Percentiles rank a stretch among this genome's conserved stretches.
Evolutionary conservation across 1,284 basidiomycete species (phyloP).

Genomic region (Ustilago cynodontis): DNA sequence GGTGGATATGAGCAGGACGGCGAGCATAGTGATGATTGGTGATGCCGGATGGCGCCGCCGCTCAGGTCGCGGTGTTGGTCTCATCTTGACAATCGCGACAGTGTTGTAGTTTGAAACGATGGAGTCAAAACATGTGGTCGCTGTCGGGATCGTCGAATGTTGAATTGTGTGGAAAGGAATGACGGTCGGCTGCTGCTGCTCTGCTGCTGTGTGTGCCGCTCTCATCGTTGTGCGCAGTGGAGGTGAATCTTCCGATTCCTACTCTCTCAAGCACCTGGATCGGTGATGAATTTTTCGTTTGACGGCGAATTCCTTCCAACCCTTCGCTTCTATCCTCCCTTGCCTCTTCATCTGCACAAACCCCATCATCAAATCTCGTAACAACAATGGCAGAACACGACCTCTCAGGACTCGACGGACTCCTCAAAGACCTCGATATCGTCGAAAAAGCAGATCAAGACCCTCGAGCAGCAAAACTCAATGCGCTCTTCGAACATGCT

Average conservation of each 20-base stretch:
- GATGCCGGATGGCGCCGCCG: neutral
- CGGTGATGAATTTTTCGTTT: constrained; percentile 31
- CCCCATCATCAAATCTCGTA: neutral
- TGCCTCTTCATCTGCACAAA: neutral
- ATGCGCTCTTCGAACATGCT: constrained; percentile 43
- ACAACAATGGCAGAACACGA: constrained; percentile 32
- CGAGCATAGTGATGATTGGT: neutral
- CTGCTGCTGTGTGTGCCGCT: constrained; percentile 7
- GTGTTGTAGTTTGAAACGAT: neutral
- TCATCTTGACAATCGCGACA: neutral
- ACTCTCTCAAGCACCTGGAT: neutral
- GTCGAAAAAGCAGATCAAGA: constrained; percentile 25
- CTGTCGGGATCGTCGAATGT: no score
- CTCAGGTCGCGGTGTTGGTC: neutral
- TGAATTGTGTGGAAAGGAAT: no score
- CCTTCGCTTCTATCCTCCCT: neutral
- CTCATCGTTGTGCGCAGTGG: constrained; percentile 12
- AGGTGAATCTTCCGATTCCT: neutral
- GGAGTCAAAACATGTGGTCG: neutral
- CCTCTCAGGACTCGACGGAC: constrained; percentile 32
- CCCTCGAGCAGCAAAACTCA: constrained; percentile 38
- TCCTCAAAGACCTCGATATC: constrained; percentile 45
- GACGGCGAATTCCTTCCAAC: neutral
- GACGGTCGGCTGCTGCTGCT: neutral
- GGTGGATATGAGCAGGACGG: neutral